These are phyloP conservation scores for Penicillium bovifimosum DNA, from an alignment of 495 filamentous ascomycete genomes.

Conservation along the genomic window DNA sequence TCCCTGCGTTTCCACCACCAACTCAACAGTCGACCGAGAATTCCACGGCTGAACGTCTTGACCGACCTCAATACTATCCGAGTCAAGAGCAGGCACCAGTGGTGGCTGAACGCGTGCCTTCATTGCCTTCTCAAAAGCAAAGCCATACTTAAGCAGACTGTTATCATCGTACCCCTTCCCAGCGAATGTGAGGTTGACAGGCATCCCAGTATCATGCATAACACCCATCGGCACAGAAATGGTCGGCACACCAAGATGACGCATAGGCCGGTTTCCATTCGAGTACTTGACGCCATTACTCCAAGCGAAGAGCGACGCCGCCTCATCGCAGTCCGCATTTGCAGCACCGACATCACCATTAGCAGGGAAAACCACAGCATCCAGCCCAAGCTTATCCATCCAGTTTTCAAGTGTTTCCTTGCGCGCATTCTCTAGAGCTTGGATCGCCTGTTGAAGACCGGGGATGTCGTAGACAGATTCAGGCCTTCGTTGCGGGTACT, in stretches of 20 bases:
- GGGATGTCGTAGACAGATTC: slow-evolving; percentile 24
- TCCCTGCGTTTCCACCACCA: slow-evolving; percentile 16
- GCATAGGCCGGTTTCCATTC: slow-evolving; percentile 31
- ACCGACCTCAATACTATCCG: slow-evolving; percentile 17
- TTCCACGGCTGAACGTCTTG: background rate
- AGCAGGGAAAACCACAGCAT: slow-evolving; percentile 33
- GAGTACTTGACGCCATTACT: slow-evolving; percentile 35
- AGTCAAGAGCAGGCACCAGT: slow-evolving; percentile 22
- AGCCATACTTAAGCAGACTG: slow-evolving; percentile 26
- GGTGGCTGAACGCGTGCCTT: slow-evolving; percentile 21
- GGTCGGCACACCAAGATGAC: slow-evolving; percentile 33
- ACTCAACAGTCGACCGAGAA: background rate
- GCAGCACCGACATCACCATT: slow-evolving; percentile 30
- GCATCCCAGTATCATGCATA: slow-evolving; percentile 33
- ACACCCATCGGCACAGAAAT: slow-evolving; percentile 36
- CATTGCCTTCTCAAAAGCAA: slow-evolving; percentile 27
- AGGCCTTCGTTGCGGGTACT: slow-evolving; percentile 24
- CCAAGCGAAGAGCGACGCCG: slow-evolving; percentile 27
- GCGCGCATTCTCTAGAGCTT: slow-evolving; percentile 27
- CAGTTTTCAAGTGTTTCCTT: slow-evolving; percentile 30
- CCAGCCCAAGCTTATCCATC: slow-evolving; percentile 29
- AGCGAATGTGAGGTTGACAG: slow-evolving; percentile 34
- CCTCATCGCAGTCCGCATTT: slow-evolving; percentile 23
- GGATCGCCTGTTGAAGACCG: slow-evolving; percentile 22
- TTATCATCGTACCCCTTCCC: slow-evolving; percentile 32